These are phyloP conservation scores for Syzygium malaccense DNA, from an alignment of 441 rosid species.

Conservation along the genomic window DNA sequence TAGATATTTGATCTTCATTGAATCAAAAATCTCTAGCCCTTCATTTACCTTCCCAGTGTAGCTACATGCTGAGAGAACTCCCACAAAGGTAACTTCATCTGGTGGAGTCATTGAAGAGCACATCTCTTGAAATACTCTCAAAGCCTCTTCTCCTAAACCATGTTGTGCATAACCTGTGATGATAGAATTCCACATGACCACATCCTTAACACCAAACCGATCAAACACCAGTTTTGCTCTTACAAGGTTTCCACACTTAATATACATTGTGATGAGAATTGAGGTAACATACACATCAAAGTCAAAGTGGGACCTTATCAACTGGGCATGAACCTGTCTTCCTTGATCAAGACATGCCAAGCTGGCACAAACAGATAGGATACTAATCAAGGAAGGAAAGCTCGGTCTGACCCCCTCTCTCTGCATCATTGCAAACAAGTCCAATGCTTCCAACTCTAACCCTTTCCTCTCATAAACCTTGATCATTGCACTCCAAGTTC, in stretches of 20 bases:
- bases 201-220: conserved; percentile 38
- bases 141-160: conserved; percentile 50
- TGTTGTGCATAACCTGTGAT: conserved; percentile 57
- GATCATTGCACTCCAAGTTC: conserved; percentile 55
- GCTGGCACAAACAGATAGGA: conserved; percentile 53
- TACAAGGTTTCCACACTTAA: conserved; percentile 54
- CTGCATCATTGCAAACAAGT: conserved; percentile 48
- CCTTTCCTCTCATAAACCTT: conserved; percentile 56
- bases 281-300: conserved; percentile 52
- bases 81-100: conserved; percentile 54
- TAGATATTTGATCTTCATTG: conserved; percentile 35
- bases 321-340: conserved; percentile 52
- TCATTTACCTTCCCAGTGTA: conserved; percentile 48
- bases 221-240: conserved; percentile 46
- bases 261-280: conserved; percentile 58
- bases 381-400: conserved; percentile 46
- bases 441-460: conserved; percentile 44
- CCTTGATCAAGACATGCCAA: conserved; percentile 59
- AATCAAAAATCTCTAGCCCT: conserved; percentile 47
- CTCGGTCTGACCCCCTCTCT: conserved; percentile 30
- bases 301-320: conserved; percentile 44
- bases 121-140: conserved; percentile 41
- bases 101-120: conserved; percentile 33
- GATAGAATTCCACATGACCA: conserved; percentile 68
- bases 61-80: conserved; percentile 59